These are phyloP conservation scores for Adansonia gregorii DNA, from an alignment of 441 rosid species.

Conservation along the genomic window DNA sequence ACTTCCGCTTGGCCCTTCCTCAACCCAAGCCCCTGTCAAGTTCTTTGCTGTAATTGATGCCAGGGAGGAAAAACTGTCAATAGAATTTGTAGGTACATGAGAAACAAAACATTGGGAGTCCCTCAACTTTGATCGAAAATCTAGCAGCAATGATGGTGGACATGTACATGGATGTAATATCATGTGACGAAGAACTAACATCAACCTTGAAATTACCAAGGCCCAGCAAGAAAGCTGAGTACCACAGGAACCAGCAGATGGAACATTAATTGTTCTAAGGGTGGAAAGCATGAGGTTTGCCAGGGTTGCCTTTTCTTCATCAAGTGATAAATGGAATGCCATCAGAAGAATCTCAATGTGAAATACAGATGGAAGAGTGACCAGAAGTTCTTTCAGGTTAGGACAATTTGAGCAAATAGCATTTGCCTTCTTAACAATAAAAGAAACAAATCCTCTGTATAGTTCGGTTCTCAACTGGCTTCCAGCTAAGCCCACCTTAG, in stretches of 20 bases:
- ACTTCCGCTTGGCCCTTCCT: conserved; percentile 61
- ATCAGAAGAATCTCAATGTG: conserved; percentile 94
- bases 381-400: conserved; percentile 67
- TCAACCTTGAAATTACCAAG: conserved; percentile 84
- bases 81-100: conserved; percentile 42
- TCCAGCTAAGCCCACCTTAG: conserved; percentile 74
- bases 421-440: conserved; percentile 64
- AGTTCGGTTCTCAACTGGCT: conserved; percentile 68
- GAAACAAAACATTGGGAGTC: conserved; percentile 60
- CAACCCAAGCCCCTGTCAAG: conserved; percentile 57
- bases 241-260: conserved; percentile 43
- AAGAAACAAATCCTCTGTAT: conserved; percentile 63
- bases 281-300: conserved; percentile 65
- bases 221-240: conserved; percentile 89
- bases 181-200: conserved; percentile 90
- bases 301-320: conserved; percentile 71
- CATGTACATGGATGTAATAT: conserved; percentile 68
- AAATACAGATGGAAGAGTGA: conserved; percentile 82
- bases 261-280: conserved; percentile 52
- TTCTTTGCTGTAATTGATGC: conserved; percentile 60
- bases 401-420: conserved; percentile 56
- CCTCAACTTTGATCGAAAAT: conserved; percentile 80
- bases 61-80: conserved; percentile 79
- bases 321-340: conserved; percentile 93
- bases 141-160: conserved; percentile 79